These are phyloP conservation scores for Colletotrichum sp. DNA, from an alignment of 2,329 filamentous ascomycete species.

Conservation along the genomic window DNA sequence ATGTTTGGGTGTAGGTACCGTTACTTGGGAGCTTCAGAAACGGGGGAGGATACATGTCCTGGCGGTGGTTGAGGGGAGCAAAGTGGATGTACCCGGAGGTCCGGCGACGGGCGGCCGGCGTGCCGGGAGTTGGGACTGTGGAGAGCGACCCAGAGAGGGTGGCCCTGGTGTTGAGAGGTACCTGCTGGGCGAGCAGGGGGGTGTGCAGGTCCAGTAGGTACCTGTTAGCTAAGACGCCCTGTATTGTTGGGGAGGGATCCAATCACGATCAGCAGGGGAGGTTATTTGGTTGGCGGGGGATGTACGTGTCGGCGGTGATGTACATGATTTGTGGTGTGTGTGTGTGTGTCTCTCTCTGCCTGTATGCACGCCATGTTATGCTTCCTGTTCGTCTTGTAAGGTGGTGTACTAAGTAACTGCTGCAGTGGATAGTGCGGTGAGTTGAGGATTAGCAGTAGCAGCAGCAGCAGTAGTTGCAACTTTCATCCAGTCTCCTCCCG, in stretches of 20 bases:
- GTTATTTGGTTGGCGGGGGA: conserved; percentile 1
- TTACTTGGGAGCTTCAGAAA: not conserved
- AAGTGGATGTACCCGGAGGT: conserved; percentile 18
- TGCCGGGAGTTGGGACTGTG: conserved; percentile 5
- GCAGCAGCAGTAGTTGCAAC: not conserved
- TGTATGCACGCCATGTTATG: conserved; percentile 2
- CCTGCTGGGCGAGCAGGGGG: not conserved
- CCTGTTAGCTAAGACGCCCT: not conserved
- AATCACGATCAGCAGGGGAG: conserved; percentile 14
- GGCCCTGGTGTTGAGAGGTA: not conserved
- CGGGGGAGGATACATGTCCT: not conserved
- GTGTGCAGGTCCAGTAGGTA: not conserved
- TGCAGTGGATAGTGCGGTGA: not conserved
- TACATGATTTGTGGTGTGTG: not conserved
- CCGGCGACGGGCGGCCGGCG: conserved; percentile 1
- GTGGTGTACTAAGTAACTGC: not conserved
- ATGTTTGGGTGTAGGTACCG: not conserved
- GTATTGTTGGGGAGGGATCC: conserved; percentile 19
- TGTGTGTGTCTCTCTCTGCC: not conserved
- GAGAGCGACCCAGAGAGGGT: not conserved
- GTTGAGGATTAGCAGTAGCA: not conserved
- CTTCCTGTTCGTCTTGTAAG: not conserved
- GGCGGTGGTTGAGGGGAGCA: not conserved
- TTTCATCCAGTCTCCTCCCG: not conserved
- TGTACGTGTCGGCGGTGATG: conserved; percentile 6